Evolutionary conservation across 2,329 filamentous ascomycete species (phyloP).

Genomic region (Trichoderma guizhouense): DNA sequence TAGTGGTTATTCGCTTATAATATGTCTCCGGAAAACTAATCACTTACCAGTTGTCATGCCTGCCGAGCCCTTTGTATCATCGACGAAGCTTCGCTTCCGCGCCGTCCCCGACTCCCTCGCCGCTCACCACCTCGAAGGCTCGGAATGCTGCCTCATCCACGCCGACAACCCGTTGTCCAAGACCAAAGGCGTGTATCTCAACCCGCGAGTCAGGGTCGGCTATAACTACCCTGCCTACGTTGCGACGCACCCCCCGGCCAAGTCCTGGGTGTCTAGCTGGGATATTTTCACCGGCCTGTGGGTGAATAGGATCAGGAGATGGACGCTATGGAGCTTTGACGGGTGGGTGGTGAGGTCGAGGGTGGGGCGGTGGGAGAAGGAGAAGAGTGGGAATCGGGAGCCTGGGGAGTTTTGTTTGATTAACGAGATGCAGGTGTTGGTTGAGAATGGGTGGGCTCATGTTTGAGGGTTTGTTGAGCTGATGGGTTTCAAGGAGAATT

Average conservation of each 20-base stretch:
- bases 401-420: constrained; percentile 52
- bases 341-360: constrained; percentile 37
- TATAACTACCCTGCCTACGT: constrained; percentile 56
- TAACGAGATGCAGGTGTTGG: constrained; percentile 60
- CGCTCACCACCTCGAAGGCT: constrained; percentile 64
- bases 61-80: constrained; percentile 52
- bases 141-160: constrained; percentile 76
- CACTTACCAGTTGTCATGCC: constrained; percentile 45
- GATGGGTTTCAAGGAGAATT: not conserved
- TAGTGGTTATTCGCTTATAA: not conserved
- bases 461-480: constrained; percentile 31
- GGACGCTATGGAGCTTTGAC: constrained; percentile 33
- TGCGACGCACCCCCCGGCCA: constrained; percentile 38
- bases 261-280: constrained; percentile 45
- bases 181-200: constrained; percentile 59
- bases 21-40: not conserved
- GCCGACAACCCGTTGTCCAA: constrained; percentile 61
- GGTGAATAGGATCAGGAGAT: constrained; percentile 53
- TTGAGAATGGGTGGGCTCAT: constrained; percentile 57
- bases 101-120: constrained; percentile 62
- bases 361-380: constrained; percentile 38
- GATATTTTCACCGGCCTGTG: constrained; percentile 55
- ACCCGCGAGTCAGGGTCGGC: constrained; percentile 65
- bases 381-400: constrained; percentile 37
- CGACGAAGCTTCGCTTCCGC: constrained; percentile 54